These are phyloP conservation scores for Nemania diffusa DNA, from an alignment of 2,329 filamentous ascomycete species.

Conservation along the genomic window DNA sequence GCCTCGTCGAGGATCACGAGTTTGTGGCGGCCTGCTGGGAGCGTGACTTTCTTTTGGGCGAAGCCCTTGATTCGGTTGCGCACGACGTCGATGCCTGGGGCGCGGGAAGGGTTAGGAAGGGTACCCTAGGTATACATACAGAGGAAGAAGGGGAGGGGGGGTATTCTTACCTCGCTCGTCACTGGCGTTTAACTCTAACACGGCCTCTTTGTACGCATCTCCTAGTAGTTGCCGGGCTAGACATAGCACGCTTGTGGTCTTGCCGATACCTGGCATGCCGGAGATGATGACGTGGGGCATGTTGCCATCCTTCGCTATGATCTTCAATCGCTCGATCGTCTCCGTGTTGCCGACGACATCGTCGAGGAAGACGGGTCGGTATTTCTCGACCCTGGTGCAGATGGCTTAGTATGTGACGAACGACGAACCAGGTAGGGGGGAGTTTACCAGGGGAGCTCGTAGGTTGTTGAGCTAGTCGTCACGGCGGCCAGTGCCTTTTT, in stretches of 20 bases:
- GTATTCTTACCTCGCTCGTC: slow-evolving; percentile 79
- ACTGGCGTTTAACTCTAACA: slow-evolving; percentile 94
- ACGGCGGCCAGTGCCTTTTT: slow-evolving; percentile 65
- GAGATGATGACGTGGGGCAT: slow-evolving; percentile 99
- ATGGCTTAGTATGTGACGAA: slow-evolving; percentile 36
- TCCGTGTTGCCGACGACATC: slow-evolving; percentile 98
- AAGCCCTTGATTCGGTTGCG: slow-evolving; percentile 98
- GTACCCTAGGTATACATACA: background rate
- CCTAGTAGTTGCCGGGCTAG: slow-evolving; percentile 91
- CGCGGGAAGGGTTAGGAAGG: background rate
- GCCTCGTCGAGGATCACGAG: slow-evolving; percentile 97
- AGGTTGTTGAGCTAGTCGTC: slow-evolving; percentile 64
- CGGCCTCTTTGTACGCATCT: slow-evolving; percentile 95
- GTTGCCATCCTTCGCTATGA: slow-evolving; percentile 98
- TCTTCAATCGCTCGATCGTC: slow-evolving; percentile 95
- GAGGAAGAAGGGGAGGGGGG: background rate
- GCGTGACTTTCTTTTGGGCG: slow-evolving; percentile 97
- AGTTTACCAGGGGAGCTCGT: slow-evolving; percentile 81
- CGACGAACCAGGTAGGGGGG: background rate
- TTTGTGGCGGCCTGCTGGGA: slow-evolving; percentile 91
- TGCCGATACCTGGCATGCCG: slow-evolving; percentile 99
- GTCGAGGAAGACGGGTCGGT: slow-evolving; percentile 92
- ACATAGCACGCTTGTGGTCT: slow-evolving; percentile 95
- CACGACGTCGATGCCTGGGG: slow-evolving; percentile 89
- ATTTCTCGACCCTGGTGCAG: slow-evolving; percentile 91